Base-by-base conservation (phyloP, 139 green algal species). In the Tetraselmis chui region DNA sequence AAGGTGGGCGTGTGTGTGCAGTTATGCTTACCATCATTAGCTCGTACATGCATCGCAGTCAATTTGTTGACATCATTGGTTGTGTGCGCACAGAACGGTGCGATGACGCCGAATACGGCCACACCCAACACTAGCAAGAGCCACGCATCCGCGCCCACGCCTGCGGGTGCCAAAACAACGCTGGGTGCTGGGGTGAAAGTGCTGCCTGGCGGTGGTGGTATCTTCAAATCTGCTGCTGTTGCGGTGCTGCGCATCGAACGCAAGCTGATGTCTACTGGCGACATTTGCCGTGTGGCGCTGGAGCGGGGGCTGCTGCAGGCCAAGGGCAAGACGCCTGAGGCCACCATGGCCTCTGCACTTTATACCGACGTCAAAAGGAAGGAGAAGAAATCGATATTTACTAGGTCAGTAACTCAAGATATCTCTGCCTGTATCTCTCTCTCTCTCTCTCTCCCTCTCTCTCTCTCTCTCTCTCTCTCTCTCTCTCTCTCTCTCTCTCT, bases 331-430 rank as follows among this genome's bases (percentile, higher is more conserved):
- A 97, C 93, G 0, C 93, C 93, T 0, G 93, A 96, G 79, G 93
- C 93, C 2, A 97, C 93, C 32, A 97, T 97, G 93, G 93, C 93
- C 0, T 93, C 88, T 1, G 92, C 92, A 1, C 80, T 97, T 31
- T 97, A 96, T 85, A 96, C 93, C 0, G 93, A 97, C 80, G 89
- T 97, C 27, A 96, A 96, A 87, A 86, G 90, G 1, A 94, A 92
- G 84, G 89, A 89, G 29, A 85, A 84, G 0, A 84, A 87, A 29
- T 93, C 89, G 26, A 81, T 91, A n/a, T 95, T 95, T 82, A 90
- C 94, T 78, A 86, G 91, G 29, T 67, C 11, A 5, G 45, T n/a
- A n/a, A n/a, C n/a, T n/a, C n/a, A n/a, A n/a, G n/a, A n/a, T n/a
- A n/a, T n/a, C n/a, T n/a, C n/a, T n/a, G n/a, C n/a, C 45, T 67